Conservation (phyloP, 805 yeast genomes). For the Candida tibetensis region DNA sequence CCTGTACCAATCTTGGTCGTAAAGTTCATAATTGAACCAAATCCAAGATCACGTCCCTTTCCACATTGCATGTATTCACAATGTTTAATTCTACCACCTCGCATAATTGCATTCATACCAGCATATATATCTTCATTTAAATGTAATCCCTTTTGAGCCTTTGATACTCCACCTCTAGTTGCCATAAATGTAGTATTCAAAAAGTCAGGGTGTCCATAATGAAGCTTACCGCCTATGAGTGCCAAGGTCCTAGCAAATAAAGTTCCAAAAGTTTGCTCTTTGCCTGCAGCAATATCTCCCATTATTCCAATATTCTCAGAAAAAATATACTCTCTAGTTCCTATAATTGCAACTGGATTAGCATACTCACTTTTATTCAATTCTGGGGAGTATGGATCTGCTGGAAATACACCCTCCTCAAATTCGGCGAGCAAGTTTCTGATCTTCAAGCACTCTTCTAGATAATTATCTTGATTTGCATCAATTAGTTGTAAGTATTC, state of each 20-base stretch:
- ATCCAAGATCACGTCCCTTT: conserved; percentile 82
- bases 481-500: conserved; percentile 78
- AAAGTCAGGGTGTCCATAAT: conserved; percentile 87
- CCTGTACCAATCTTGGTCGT: conserved; percentile 87
- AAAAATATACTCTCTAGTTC: conserved; percentile 80
- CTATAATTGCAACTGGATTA: conserved; percentile 76
- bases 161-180: conserved; percentile 83
- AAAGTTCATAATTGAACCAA: conserved; percentile 77
- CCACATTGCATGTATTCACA: conserved; percentile 85
- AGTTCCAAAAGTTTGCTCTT: conserved; percentile 86
- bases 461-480: conserved; percentile 80
- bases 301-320: conserved; percentile 79
- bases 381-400: conserved; percentile 11
- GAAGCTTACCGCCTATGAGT: conserved; percentile 77
- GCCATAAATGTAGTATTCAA: conserved; percentile 73
- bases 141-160: conserved; percentile 80
- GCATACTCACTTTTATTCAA: conserved; percentile 17
- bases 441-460: conserved; percentile 79
- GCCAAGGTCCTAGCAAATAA: conserved; percentile 80
- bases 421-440: conserved; percentile 74
- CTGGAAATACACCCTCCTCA: conserved; percentile 47
- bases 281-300: conserved; percentile 86
- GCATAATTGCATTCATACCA: conserved; percentile 72
- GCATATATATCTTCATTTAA: conserved; percentile 85
- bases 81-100: conserved; percentile 84